Base-by-base conservation (phyloP, 2,329 filamentous ascomycete genomes). In the Fusarium anguioides region DNA sequence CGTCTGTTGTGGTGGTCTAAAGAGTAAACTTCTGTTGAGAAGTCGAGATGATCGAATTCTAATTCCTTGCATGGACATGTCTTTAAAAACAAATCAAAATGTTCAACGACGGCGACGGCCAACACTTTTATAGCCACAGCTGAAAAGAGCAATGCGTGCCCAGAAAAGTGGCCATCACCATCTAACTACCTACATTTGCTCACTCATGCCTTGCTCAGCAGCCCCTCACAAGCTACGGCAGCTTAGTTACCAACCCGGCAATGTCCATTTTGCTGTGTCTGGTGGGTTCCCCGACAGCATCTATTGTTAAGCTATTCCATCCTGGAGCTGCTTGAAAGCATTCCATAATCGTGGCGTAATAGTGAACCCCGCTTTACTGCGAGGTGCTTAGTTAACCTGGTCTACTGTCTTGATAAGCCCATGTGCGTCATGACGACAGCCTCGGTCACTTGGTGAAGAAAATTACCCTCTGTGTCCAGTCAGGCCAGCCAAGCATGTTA, bases 331-430 rank as follows among this genome's bases (percentile, higher is more conserved):
- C 47, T 61, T 61, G 33, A 10, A 41, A 61, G 51, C 35, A 61
- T 68, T 71, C 54, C 68, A 73, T 69, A 73, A 72, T 72, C 57
- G 60, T 71, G 59, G 60, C 70, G 70, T 72, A 72, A 72, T 68
- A 40, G 20, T 50, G n/a, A 39, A 44, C 66, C 70, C 70, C 70
- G 61, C 70, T 72, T 70, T 64, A 36, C 60, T 68, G 55, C 52
- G 42, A 39, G 59, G 26, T 39, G 63, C 59, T 69, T 72, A 72
- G 70, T 59, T 58, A 66, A 42, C 53, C 42, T 26, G 26, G 20
- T 27, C 31, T 41, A 23, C 31, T 48, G 47, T 63, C 60, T 72
- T 68, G 60, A 70, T 68, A 69, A 70, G 66, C 65, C 24, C n/a
- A 49, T 29, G 55, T 46, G 27, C 29, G 59, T 50, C 61, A 66